Evolutionary conservation across 2,329 filamentous ascomycete species (phyloP), one percentile per base, ranked within the genome.

Genomic region (Microcera coccophila): DNA sequence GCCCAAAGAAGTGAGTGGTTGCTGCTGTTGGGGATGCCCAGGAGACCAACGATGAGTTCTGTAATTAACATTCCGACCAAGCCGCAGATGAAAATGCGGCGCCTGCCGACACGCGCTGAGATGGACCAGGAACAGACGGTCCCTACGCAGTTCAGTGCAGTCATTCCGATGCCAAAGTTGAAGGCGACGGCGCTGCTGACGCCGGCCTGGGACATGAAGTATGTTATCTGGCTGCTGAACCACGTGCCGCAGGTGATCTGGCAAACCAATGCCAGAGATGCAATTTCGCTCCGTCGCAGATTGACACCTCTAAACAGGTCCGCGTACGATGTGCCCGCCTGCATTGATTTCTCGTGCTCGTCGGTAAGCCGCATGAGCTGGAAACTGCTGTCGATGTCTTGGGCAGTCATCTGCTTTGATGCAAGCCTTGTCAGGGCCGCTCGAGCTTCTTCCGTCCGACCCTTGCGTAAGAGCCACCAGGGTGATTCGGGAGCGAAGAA

Each of bases 21-120:
- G 36, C 70, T 61, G 39, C 68, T 70, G 1, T 65, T 57, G 14
- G 70, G 67, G 2, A 70, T 66, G 1, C 85, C 85, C 2, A 89
- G 74, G 19, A 74, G 60, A 3, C 76, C 63, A 26, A 78, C 65
- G 1, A 55, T 26, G 41, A 55, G 38, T 10, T 39, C 47, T 7
- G 53, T 52, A 2, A 44, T 48, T 14, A 62, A 57, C 10, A 72
- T 64, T 3, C 72, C 69, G 3, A 67, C 56, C 32, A 58, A 11
- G 52, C 58, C 57, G 59, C 74, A 75, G n/a, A 78, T 10, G 72
- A 76, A 31, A 73, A 65, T 4, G 63, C 36, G 47, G 5, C 50
- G 45, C 8, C 50, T 48, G 5, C 50, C 50, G 8, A 48, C 31
- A 14, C 26, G 42, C 2, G 38, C 40, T 12, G 20, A 29, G 20